These are phyloP conservation scores for Rhodosorus marinus DNA, from an alignment of 23 red algal genomes.

Conservation along the genomic window DNA sequence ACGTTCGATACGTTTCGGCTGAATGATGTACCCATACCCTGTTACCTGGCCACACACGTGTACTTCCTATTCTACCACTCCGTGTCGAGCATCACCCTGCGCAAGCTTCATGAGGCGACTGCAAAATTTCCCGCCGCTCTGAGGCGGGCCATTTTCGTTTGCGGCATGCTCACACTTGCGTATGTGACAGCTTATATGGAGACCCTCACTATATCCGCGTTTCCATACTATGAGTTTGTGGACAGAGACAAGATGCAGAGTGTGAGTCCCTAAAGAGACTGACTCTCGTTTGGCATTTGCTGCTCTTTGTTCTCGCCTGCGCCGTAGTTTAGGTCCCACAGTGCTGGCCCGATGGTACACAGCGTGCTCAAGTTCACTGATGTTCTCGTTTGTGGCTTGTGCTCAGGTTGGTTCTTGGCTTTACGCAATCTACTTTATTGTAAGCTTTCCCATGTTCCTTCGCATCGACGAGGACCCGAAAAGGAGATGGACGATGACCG, in stretches of 20 bases:
- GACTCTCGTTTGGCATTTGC: too few species aligned
- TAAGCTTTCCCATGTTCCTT: slow-evolving; percentile 80
- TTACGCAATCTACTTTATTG: slow-evolving; percentile 87
- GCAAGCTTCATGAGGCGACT: slow-evolving; percentile 5
- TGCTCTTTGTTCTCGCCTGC: too few species aligned
- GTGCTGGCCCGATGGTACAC: too few species aligned
- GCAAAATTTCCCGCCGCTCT: not conserved
- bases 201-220: slow-evolving; percentile 75
- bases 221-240: slow-evolving; percentile 62
- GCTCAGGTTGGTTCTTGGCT: slow-evolving; percentile 54
- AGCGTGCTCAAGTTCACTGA: too few species aligned
- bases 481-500: slow-evolving; percentile 1
- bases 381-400: too few species aligned
- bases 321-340: too few species aligned
- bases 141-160: slow-evolving; percentile 1
- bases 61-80: slow-evolving; percentile 91
- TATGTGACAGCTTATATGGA: slow-evolving; percentile 67
- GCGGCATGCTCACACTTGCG: slow-evolving; percentile 22
- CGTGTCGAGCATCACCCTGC: slow-evolving; percentile 26
- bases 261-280: too few species aligned
- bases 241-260: slow-evolving; percentile 17
- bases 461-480: slow-evolving; percentile 38
- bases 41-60: slow-evolving; percentile 57
- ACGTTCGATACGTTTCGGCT: slow-evolving; percentile 55
- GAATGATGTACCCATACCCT: slow-evolving; percentile 71